These are phyloP conservation scores for Plasmodiophora brassicae DNA, from an alignment of 208 protist species.

Conservation along the genomic window DNA sequence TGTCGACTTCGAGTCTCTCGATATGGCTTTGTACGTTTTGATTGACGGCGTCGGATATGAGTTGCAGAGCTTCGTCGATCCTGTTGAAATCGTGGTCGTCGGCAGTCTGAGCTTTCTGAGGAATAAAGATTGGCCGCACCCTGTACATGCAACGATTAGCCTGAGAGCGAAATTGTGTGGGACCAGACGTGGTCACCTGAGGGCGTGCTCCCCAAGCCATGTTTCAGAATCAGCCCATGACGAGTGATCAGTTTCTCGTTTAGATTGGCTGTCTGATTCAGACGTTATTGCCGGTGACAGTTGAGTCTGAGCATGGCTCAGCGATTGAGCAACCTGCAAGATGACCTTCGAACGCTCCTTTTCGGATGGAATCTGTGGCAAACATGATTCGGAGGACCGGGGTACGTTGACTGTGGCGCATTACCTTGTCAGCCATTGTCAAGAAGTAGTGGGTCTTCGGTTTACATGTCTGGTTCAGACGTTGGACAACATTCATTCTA, in stretches of 20 bases:
- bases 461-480: not conserved
- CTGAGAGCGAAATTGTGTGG: not conserved
- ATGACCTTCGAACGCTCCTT: conserved; percentile 25
- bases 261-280: too few species aligned
- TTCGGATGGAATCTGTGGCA: not conserved
- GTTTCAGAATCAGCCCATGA: not conserved
- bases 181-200: not conserved
- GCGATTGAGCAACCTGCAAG: conserved; percentile 5
- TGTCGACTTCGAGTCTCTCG: conserved; percentile 17
- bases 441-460: conserved; percentile 29
- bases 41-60: conserved; percentile 10
- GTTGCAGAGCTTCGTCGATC: not conserved
- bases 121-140: not conserved
- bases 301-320: conserved; percentile 13
- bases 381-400: not conserved
- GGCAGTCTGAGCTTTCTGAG: not conserved
- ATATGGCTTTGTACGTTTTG: conserved; percentile 24
- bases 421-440: conserved; percentile 1
- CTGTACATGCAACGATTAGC: not conserved
- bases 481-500: conserved; percentile 9
- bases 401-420: not conserved
- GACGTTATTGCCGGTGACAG: not conserved
- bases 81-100: conserved; percentile 25
- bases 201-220: conserved; percentile 29
- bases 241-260: too few species aligned